A percentile compares a stretch with the other conserved stretches of the same genome.
phyloP scores from a whole-genome alignment of 2,329 filamentous ascomycete genomes.

The Aspergillus sp. region DNA sequence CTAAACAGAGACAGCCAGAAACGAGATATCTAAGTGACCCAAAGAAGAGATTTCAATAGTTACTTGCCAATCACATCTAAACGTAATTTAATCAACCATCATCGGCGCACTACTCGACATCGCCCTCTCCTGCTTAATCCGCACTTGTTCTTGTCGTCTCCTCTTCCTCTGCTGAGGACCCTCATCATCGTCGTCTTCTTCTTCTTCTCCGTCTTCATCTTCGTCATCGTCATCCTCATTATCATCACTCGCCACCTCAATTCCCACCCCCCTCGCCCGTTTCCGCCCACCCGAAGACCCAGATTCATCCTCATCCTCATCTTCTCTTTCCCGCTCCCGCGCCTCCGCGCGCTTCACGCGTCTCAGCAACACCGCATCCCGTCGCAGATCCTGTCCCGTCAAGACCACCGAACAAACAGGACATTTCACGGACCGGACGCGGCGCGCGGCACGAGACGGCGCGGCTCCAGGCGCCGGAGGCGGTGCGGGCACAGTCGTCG shows the following conservation, averaged over 20 bases:
- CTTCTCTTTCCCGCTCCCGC: constrained; percentile 28
- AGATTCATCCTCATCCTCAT: constrained; percentile 27
- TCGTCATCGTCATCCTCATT: constrained; percentile 18
- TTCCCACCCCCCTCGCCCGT: constrained; percentile 21
- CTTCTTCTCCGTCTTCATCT: constrained; percentile 16
- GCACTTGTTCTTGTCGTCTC: constrained; percentile 4
- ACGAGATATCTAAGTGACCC: no score
- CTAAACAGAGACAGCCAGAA: no score
- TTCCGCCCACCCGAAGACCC: constrained; percentile 12
- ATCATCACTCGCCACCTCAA: constrained; percentile 34
- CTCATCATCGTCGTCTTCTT: constrained; percentile 13
- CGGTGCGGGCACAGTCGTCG: constrained; percentile 25
- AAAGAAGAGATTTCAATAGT: no score
- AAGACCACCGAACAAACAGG: constrained; percentile 43
- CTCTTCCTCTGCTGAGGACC: neutral
- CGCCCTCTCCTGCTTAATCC: constrained; percentile 20
- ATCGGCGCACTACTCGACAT: constrained; percentile 3
- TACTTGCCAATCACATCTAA: no score
- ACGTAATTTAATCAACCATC: no score
- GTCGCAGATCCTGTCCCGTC: constrained; percentile 37
- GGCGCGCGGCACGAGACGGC: constrained; percentile 11
- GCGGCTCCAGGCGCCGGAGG: constrained; percentile 13
- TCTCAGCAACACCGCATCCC: constrained; percentile 41
- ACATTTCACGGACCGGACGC: constrained; percentile 36
- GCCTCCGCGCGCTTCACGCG: constrained; percentile 37